These are phyloP conservation scores for Syzygium oleosum DNA, from an alignment of 345 rosid genomes.

Conservation along the genomic window DNA sequence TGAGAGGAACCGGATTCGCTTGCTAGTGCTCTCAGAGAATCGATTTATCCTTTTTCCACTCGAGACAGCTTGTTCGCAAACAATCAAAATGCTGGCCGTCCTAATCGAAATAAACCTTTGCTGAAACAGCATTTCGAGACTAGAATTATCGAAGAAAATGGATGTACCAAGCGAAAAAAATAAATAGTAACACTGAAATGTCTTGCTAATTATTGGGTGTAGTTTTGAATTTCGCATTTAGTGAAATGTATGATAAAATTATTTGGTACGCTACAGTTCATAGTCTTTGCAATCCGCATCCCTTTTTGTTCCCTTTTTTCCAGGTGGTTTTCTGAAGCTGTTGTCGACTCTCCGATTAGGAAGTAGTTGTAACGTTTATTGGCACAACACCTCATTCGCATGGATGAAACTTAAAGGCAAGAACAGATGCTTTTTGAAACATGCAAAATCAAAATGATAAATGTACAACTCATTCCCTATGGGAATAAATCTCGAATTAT, in stretches of 20 bases:
- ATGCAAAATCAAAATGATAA: conserved; percentile 2
- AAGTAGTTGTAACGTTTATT: background rate
- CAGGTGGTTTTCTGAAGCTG: too few relatives aligned
- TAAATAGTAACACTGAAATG: too few relatives aligned
- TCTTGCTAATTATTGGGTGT: too few relatives aligned
- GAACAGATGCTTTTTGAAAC: background rate
- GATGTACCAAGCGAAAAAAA: background rate
- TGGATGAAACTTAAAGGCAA: conserved; percentile 9
- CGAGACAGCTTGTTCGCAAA: background rate
- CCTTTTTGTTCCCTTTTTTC: background rate
- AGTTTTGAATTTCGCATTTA: too few relatives aligned
- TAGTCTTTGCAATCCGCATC: too few relatives aligned
- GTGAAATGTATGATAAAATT: too few relatives aligned
- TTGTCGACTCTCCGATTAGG: background rate
- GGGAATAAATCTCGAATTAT: background rate
- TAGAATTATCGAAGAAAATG: background rate
- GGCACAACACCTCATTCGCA: conserved; percentile 8
- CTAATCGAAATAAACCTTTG: background rate
- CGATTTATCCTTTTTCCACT: background rate
- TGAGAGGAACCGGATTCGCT: background rate
- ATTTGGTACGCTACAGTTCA: too few relatives aligned
- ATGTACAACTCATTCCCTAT: background rate
- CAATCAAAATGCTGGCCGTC: background rate
- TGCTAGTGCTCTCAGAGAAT: background rate
- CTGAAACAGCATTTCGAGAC: background rate